Base-by-base conservation (phyloP, 1,139 yeast genomes). In the Protomyces lactucae-debilis region DNA sequence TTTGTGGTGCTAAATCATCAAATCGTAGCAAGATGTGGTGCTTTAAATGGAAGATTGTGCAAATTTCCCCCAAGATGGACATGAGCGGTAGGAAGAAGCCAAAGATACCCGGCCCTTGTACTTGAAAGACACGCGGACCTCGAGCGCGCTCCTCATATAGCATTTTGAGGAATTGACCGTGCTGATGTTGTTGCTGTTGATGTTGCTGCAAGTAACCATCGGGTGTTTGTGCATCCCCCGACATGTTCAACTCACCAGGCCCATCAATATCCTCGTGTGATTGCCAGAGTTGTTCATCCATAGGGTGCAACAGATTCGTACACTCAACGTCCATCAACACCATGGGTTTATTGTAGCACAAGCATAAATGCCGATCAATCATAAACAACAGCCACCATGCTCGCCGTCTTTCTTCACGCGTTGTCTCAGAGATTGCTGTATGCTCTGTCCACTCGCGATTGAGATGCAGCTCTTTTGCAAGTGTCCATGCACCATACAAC, bases 301-400 rank as follows among this genome's bases (percentile, higher is more conserved):
- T 73, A 0, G 81, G 80, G 10, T 74, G 71, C 65, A 69, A 75
- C 23, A 78, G 65, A 6, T 72, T 73, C 59, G 68, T 63, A 28
- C 75, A 73, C 63, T 76, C 79, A 3, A 73, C 68, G 65, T 78
- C 81, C 12, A 73, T 68, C 28, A 77, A 71, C 3, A 73, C 69
- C 39, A 74, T 66, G 2, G 76, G 75, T 6, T 75, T 69, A 66
- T 77, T 78, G 68, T 77, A 77, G 57, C 79, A 75, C 54, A 78
- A 70, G 0, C 78, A 76, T 6, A 77, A 71, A 67, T 78, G 76
- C n/a, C 80, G 72, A 67, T 78, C 81, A 28, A 78, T 70, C 64
- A 76, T 71, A 67, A 75, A 78, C 35, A 78, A 68, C 5, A 77
- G 72, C 80, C 81, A 78, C 80, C 80, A 78, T 0, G 76, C 72